Evolutionary conservation across 441 rosid genomes (phyloP).

Genomic region (Omphalea diandra): DNA sequence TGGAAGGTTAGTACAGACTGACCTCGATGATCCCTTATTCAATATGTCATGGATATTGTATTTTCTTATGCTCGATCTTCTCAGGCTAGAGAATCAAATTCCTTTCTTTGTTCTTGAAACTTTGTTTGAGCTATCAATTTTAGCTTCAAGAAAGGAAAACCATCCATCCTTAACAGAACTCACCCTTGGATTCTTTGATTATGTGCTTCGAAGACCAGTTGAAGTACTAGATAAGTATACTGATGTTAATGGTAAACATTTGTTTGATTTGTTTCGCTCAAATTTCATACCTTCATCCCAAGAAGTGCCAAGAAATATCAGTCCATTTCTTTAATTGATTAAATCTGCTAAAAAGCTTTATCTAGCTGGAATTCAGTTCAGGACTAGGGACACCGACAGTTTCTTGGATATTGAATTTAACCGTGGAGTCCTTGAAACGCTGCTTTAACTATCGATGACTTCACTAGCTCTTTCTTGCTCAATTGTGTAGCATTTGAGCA

Average conservation of each 20-base stretch:
- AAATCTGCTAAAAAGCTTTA: slow-evolving; percentile 50
- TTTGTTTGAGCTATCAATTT: slow-evolving; percentile 24
- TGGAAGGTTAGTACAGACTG: slow-evolving; percentile 17
- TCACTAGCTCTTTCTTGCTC: slow-evolving; percentile 39
- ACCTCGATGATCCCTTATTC: slow-evolving; percentile 34
- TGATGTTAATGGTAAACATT: slow-evolving; percentile 34
- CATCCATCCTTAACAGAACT: slow-evolving; percentile 26
- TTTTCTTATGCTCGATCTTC: slow-evolving; percentile 33
- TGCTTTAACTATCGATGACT: slow-evolving; percentile 39
- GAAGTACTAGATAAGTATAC: slow-evolving; percentile 17
- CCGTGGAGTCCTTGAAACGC: slow-evolving; percentile 47
- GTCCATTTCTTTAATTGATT: slow-evolving; percentile 30
- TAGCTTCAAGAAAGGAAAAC: background rate
- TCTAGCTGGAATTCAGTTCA: slow-evolving; percentile 42
- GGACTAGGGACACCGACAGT: slow-evolving; percentile 31
- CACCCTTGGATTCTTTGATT: slow-evolving; percentile 36
- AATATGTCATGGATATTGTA: slow-evolving; percentile 37
- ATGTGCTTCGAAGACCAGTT: slow-evolving; percentile 28
- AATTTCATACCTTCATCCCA: slow-evolving; percentile 30
- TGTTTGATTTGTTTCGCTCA: slow-evolving; percentile 48
- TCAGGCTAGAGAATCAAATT: slow-evolving; percentile 44
- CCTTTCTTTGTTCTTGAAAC: slow-evolving; percentile 39
- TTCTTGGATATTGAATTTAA: slow-evolving; percentile 39
- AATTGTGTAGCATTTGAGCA: slow-evolving; percentile 57
- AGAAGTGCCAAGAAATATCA: background rate